These are phyloP conservation scores for Aspergillus piperis DNA, from an alignment of 2,329 filamentous ascomycete genomes.

Conservation along the genomic window DNA sequence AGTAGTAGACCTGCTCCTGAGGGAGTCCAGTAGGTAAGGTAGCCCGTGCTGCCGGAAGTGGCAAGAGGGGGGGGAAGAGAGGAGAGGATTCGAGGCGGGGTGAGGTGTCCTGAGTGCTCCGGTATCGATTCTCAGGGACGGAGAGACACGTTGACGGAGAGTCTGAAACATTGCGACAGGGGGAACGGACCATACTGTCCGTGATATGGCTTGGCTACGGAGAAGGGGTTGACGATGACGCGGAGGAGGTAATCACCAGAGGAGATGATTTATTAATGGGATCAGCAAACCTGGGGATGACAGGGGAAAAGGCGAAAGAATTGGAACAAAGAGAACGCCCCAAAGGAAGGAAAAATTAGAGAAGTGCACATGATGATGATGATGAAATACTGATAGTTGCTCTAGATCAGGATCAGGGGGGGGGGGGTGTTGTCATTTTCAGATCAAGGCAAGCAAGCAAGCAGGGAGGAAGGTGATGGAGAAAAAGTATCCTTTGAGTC, in stretches of 20 bases:
- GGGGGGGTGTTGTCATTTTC: too few relatives aligned
- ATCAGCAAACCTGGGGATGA: background rate
- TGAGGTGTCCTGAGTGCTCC: background rate
- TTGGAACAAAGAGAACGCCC: background rate
- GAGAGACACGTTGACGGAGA: slow-evolving; percentile 13
- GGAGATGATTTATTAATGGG: background rate
- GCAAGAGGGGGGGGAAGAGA: slow-evolving; percentile 1
- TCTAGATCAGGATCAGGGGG: too few relatives aligned
- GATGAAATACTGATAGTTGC: too few relatives aligned
- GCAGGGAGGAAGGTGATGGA: background rate
- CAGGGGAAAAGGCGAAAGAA: background rate
- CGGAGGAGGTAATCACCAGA: background rate
- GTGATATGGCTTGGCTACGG: slow-evolving; percentile 8
- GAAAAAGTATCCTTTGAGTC: background rate
- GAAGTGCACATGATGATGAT: too few relatives aligned
- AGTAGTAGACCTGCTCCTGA: background rate
- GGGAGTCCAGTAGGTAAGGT: background rate
- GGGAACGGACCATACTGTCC: slow-evolving; percentile 6
- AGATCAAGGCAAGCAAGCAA: background rate
- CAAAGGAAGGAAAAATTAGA: background rate
- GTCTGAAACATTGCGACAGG: slow-evolving; percentile 13
- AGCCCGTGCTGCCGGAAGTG: slow-evolving; percentile 11
- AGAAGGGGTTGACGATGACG: slow-evolving; percentile 7
- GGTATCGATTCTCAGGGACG: slow-evolving; percentile 11
- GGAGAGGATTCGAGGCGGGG: slow-evolving; percentile 10